Evolutionary conservation across 2,329 filamentous ascomycete species (phyloP).

Genomic region (Xylaria sp.): DNA sequence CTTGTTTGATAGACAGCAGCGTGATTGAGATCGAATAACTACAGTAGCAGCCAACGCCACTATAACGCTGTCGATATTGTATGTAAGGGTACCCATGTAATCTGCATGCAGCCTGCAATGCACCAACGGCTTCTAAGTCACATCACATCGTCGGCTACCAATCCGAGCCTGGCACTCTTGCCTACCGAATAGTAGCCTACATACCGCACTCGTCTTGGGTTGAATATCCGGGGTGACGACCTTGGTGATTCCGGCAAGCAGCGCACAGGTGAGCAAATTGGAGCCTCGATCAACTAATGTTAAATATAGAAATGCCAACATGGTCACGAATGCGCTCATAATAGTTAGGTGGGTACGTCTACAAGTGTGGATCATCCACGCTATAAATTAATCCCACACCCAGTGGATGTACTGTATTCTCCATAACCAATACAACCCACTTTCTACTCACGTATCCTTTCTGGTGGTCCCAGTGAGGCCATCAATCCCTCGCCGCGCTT

Average conservation of each 20-base stretch:
- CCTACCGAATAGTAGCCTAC: background rate
- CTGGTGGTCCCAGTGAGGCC: too few species aligned
- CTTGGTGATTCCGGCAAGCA: background rate
- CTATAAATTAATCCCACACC: too few species aligned
- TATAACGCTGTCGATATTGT: background rate
- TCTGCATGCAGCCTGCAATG: constrained; percentile 21
- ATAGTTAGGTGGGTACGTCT: too few species aligned
- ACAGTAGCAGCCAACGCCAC: background rate
- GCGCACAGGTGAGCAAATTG: background rate
- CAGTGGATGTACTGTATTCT: too few species aligned
- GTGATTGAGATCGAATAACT: background rate
- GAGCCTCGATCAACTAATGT: background rate
- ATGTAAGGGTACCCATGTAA: background rate
- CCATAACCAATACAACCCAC: too few species aligned
- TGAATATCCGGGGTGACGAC: background rate
- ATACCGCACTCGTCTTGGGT: background rate
- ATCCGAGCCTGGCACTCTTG: background rate
- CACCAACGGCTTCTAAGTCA: constrained; percentile 18
- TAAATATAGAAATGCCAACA: constrained; percentile 26
- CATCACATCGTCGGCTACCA: constrained; percentile 17
- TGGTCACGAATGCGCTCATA: background rate
- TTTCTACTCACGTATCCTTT: too few species aligned
- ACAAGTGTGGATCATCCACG: too few species aligned
- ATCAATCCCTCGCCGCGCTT: too few species aligned
- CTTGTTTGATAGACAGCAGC: background rate